Evolutionary conservation across 441 rosid species (phyloP).

Genomic region (Pelargonium myrrhifolium): DNA sequence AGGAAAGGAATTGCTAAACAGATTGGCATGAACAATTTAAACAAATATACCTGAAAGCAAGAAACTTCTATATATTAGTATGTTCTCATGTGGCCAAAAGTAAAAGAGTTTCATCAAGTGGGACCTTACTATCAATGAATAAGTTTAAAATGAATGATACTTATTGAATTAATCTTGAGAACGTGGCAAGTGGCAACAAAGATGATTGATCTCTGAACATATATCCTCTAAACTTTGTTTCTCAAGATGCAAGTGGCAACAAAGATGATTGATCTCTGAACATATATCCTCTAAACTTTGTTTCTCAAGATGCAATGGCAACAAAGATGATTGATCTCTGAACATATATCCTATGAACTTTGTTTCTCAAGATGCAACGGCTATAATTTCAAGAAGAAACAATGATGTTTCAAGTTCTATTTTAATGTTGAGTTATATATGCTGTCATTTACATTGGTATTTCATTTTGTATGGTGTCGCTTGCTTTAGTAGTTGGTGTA

Average conservation of each 20-base stretch:
- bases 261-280: not conserved
- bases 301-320: not conserved
- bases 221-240: not conserved
- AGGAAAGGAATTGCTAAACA: too few relatives aligned
- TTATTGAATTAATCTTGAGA: not conserved
- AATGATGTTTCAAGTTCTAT: too few relatives aligned
- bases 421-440: too few relatives aligned
- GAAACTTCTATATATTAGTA: not conserved
- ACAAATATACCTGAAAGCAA: not conserved
- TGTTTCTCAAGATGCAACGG: not conserved
- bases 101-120: not conserved
- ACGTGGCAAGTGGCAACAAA: not conserved
- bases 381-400: not conserved
- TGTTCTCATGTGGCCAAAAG: not conserved
- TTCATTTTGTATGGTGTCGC: too few relatives aligned
- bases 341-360: not conserved
- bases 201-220: not conserved
- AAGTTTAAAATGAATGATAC: not conserved
- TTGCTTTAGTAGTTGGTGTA: too few relatives aligned
- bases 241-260: not conserved
- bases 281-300: not conserved
- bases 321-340: not conserved
- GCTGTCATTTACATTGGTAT: too few relatives aligned
- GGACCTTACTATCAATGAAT: not conserved
- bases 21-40: not conserved